phyloP scores from a whole-genome alignment of 2,329 filamentous ascomycete species.

The Sporothrix curviconia region DNA sequence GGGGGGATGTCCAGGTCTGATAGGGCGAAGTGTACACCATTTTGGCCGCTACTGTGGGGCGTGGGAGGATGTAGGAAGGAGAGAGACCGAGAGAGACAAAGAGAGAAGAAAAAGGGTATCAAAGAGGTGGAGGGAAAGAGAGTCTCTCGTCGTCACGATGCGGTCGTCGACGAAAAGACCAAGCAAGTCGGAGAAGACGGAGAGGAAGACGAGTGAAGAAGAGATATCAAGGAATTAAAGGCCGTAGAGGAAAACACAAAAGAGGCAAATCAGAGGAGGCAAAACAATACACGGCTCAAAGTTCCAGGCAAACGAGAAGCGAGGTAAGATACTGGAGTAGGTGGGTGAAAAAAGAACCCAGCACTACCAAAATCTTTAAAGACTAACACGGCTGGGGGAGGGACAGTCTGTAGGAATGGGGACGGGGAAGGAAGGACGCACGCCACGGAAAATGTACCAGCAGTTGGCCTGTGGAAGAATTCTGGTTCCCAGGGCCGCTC shows the following conservation, averaged over 20 bases:
- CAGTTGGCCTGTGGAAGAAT: background rate
- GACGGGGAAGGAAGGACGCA: background rate
- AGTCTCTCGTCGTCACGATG: background rate
- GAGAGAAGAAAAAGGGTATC: background rate
- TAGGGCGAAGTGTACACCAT: slow-evolving; percentile 41
- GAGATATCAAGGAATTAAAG: background rate
- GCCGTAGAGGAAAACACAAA: background rate
- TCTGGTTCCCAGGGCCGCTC: background rate
- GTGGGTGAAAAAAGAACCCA: no score
- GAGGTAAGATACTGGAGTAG: background rate
- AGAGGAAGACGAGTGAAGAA: background rate
- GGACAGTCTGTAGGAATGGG: background rate
- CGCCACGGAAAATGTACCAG: slow-evolving; percentile 6
- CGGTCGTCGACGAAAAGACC: background rate
- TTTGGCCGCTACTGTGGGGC: slow-evolving; percentile 1
- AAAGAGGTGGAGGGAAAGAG: background rate
- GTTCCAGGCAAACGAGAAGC: background rate
- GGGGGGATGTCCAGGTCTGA: slow-evolving; percentile 35
- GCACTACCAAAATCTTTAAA: background rate
- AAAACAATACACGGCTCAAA: no score
- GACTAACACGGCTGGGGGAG: background rate
- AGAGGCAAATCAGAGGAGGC: background rate
- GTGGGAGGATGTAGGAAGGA: background rate
- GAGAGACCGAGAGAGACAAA: background rate
- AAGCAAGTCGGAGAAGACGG: background rate